Evolutionary conservation across 768 basidiomycete species (phyloP).

Genomic region (Cubamyces sp.): DNA sequence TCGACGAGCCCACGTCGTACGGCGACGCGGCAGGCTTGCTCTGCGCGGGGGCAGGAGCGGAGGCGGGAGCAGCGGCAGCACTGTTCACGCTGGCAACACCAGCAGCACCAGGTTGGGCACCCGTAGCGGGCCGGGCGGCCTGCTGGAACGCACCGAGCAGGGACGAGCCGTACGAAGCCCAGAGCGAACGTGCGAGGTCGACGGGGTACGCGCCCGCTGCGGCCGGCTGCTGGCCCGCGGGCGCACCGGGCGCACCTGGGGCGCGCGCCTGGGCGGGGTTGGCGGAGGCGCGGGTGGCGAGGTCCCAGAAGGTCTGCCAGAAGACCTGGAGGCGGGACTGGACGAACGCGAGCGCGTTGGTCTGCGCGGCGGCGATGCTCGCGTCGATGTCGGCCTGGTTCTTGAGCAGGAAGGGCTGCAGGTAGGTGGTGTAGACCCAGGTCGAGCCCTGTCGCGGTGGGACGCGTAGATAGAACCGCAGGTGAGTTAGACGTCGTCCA

Average conservation of each 20-base stretch:
- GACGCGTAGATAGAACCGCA: background rate
- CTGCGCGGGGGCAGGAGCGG: background rate
- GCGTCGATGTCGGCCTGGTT: constrained; percentile 67
- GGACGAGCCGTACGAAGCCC: constrained; percentile 46
- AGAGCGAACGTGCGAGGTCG: constrained; percentile 28
- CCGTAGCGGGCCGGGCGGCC: constrained; percentile 18
- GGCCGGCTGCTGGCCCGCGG: constrained; percentile 26
- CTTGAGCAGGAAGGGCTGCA: constrained; percentile 61
- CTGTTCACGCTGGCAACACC: background rate
- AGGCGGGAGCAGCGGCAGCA: background rate
- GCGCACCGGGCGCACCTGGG: constrained; percentile 7
- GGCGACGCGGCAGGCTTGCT: constrained; percentile 9
- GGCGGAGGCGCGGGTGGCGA: constrained; percentile 45
- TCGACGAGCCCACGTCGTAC: constrained; percentile 25
- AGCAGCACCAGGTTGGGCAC: constrained; percentile 6
- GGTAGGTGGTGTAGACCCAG: constrained; percentile 61
- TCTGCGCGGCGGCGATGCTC: constrained; percentile 56
- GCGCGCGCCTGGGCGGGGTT: constrained; percentile 6
- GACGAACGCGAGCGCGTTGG: constrained; percentile 56
- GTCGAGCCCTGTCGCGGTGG: constrained; percentile 57
- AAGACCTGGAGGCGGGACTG: constrained; percentile 53
- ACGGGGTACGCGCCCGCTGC: constrained; percentile 32
- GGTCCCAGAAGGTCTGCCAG: constrained; percentile 50
- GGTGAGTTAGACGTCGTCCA: background rate
- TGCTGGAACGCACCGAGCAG: constrained; percentile 38